Evolutionary conservation across 129 eudicot species (phyloP), one percentile per base, ranked within the genome.

Genomic region (Deinandra increscens): DNA sequence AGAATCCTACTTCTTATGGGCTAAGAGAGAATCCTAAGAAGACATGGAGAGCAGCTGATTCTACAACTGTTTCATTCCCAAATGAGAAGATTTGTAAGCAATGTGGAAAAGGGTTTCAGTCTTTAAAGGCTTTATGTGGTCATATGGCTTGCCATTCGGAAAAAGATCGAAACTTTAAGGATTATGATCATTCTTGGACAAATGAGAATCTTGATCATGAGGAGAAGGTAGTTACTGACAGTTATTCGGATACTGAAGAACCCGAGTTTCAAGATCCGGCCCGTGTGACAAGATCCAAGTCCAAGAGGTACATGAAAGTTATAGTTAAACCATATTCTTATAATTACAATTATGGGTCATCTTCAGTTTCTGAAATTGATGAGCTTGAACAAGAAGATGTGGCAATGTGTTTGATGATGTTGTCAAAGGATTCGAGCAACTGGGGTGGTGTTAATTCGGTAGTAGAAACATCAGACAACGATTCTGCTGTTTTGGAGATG

Each of bases 81-180:
- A 83, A 75, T 60, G 97, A 87, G 79, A 82, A 70, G 23, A 41
- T 84, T 71, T 90, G 97, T 66, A 85, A 87, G 74, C 97, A 91
- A 87, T 87, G 97, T 80, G 97, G 97, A n/a, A 91, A 91, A 84
- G 90, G 81, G 75, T 87, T 91, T 82, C 91, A 81, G 4, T 91
- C 97, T 9, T 26, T 87, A 51, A 91, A 91, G 67, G 97, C 97
- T 31, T 75, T 91, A 60, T 91, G 97, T 81, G 97, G 97, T 38
- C 97, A 91, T 70, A 91, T 91, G 97, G 91, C 96, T 70, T 87
- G 86, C 64, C 97, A 91, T 60, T 85, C 97, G 22, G 92, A 85
- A 8, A 87, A 69, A 75, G 97, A 91, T 7, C 84, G 82, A 68
- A 70, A 64, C 45, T 79, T 78, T 71, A 87, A 80, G 72, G 88